Evolutionary conservation across 768 basidiomycete genomes (phyloP), one percentile per base, ranked within the genome.

Genomic region (Boletus tomentosulus): DNA sequence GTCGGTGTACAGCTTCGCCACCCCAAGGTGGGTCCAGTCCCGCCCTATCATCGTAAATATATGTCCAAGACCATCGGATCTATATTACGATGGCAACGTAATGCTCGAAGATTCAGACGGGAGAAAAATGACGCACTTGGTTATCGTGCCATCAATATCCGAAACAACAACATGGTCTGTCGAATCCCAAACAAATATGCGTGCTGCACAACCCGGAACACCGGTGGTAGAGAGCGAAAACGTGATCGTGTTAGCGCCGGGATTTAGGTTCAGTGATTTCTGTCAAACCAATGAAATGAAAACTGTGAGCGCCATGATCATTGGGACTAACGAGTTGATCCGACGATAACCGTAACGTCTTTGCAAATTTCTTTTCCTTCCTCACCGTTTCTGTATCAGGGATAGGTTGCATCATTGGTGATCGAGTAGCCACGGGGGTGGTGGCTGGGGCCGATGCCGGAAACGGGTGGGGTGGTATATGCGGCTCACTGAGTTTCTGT

Each of bases 121-220:
- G 42, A 33, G 15, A 52, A 56, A 30, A 15, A 39, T 64, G 79
- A 22, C 82, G 24, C 59, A 96, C 93, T 98, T 98, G 9, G 97
- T 99, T 66, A 99, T 99, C 1, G 96, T 99, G 6, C 97, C 97
- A 65, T 99, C 97, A 56, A 99, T 98, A 65, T 99, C 97, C 39
- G 94, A 97, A 38, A 99, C 84, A 25, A 99, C 89, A 22, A 99
- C 83, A 3, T 80, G 78, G 64, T 97, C 94, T 3, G 85, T 85
- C n/a, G 85, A 82, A 53, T 98, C 91, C 95, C 94, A 98, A 24
- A 98, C 78, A 61, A 99, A 99, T 56, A 99, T 90, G 5, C 93
- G 80, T 19, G 97, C 92, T 2, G 93, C 86, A 55, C 94, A 96
- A 3, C 88, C 91, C 2, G 89, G 81, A 1, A 78, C 79, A 5